Percentiles rank a stretch among this genome's conserved stretches.
These are phyloP conservation scores for Coprinopsis sp. DNA, from an alignment of 768 basidiomycete species.

Conservation along the genomic window DNA sequence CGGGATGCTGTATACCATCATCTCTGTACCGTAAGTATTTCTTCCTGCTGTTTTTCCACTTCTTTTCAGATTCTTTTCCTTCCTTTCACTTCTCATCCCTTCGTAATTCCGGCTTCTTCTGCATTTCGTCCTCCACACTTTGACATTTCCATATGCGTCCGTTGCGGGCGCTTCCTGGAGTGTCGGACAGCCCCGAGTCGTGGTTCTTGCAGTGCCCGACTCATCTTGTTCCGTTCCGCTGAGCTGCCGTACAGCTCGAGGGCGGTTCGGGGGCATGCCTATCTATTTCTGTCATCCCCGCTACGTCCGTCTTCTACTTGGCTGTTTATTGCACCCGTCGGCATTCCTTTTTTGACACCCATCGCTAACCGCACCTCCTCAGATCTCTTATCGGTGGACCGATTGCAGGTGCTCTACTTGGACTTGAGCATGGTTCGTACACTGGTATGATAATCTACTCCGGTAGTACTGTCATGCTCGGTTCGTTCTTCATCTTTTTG, in stretches of 20 bases:
- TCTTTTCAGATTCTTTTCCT: not conserved
- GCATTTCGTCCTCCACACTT: too few relatives aligned
- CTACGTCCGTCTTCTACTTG: too few relatives aligned
- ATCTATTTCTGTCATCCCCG: too few relatives aligned
- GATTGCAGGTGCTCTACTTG: slow-evolving; percentile 54
- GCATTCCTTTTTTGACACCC: not conserved
- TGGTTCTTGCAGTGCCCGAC: too few relatives aligned
- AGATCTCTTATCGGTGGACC: slow-evolving; percentile 66
- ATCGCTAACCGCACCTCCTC: not conserved
- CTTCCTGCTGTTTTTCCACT: slow-evolving; percentile 7
- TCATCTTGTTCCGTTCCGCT: too few relatives aligned
- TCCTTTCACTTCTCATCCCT: not conserved
- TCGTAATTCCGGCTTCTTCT: too few relatives aligned
- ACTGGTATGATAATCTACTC: slow-evolving; percentile 55
- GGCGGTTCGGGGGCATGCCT: too few relatives aligned
- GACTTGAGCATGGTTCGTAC: slow-evolving; percentile 37
- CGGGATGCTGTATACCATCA: slow-evolving; percentile 59
- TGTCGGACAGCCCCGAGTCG: too few relatives aligned
- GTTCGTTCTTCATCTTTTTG: slow-evolving; percentile 52
- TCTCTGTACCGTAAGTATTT: slow-evolving; percentile 64
- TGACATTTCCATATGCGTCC: too few relatives aligned
- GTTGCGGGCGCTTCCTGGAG: too few relatives aligned
- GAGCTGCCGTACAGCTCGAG: too few relatives aligned
- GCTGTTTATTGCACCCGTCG: not conserved
- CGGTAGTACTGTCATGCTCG: slow-evolving; percentile 53